Conservation (phyloP, 2,329 filamentous ascomycete species). For the Tolypocladium paradoxum region DNA sequence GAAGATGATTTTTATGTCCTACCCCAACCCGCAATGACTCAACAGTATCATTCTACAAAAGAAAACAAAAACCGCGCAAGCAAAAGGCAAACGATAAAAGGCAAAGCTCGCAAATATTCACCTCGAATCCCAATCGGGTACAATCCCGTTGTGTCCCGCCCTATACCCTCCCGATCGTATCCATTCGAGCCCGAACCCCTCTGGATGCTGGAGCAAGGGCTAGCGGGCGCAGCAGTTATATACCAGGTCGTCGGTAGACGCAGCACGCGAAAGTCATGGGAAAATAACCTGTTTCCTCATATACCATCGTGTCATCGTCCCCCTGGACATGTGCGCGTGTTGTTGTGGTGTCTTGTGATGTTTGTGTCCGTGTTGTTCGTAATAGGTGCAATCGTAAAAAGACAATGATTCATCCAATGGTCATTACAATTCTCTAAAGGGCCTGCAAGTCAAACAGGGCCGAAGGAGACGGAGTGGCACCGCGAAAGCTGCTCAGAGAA, state of each 20-base stretch:
- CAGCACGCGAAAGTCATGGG: not conserved
- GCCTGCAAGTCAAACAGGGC: not conserved
- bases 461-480: not conserved
- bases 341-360: slow-evolving; percentile 1
- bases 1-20: slow-evolving; percentile 14
- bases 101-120: slow-evolving; percentile 8
- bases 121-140: not conserved
- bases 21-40: slow-evolving; percentile 10
- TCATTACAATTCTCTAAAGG: slow-evolving; percentile 28
- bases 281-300: not conserved
- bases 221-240: slow-evolving; percentile 3
- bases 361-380: slow-evolving; percentile 8
- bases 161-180: not conserved
- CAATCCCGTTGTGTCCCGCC: slow-evolving; percentile 2
- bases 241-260: slow-evolving; percentile 2
- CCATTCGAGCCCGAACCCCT: not conserved
- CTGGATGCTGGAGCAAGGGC: not conserved
- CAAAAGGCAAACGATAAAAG: slow-evolving; percentile 9
- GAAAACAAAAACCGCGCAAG: slow-evolving; percentile 9
- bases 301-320: not conserved
- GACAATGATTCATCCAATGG: slow-evolving; percentile 24
- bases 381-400: slow-evolving; percentile 21
- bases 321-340: not conserved
- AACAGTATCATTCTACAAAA: slow-evolving; percentile 16
- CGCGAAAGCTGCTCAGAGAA: slow-evolving; percentile 45